Conservation (phyloP, 2,329 filamentous ascomycete genomes). For the Tolypocladium inflatum region DNA sequence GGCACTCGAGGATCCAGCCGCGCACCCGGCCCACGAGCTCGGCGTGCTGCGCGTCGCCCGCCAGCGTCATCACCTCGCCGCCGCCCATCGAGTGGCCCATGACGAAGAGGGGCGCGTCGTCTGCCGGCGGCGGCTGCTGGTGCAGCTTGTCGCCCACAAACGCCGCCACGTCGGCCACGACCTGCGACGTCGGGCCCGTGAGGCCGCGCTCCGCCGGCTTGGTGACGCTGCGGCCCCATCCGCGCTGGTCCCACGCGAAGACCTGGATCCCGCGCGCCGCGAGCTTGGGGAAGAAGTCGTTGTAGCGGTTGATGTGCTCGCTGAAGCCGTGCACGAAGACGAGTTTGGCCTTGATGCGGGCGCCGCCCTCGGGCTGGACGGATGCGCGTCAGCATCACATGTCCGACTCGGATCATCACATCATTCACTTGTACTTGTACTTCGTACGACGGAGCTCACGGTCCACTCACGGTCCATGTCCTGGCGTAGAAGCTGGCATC, state of each 20-base stretch:
- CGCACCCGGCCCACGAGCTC: conserved; percentile 51
- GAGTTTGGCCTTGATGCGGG: conserved; percentile 55
- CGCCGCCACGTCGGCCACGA: conserved; percentile 69
- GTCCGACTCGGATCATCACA: background rate
- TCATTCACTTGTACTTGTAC: too few species aligned
- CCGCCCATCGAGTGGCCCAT: conserved; percentile 92
- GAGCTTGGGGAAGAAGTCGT: conserved; percentile 61
- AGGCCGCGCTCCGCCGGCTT: conserved; percentile 55
- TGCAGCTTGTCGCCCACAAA: conserved; percentile 57
- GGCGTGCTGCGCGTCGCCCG: conserved; percentile 37
- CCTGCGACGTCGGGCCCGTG: conserved; percentile 62
- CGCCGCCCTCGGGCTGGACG: conserved; percentile 36
- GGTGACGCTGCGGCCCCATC: conserved; percentile 71
- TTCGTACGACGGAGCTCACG: background rate
- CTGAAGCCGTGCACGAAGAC: conserved; percentile 85
- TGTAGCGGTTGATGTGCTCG: conserved; percentile 74
- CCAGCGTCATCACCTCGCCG: conserved; percentile 59
- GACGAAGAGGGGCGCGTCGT: conserved; percentile 58
- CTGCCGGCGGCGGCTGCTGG: conserved; percentile 32
- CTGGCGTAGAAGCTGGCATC: conserved; percentile 43
- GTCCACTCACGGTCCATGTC: conserved; percentile 45
- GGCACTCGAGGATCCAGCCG: conserved; percentile 69
- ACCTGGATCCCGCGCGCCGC: conserved; percentile 65
- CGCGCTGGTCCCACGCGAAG: conserved; percentile 74
- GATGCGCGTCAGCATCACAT: background rate